These are phyloP conservation scores for Scytalidium sp. DNA, from an alignment of 2,329 filamentous ascomycete genomes.

Conservation along the genomic window DNA sequence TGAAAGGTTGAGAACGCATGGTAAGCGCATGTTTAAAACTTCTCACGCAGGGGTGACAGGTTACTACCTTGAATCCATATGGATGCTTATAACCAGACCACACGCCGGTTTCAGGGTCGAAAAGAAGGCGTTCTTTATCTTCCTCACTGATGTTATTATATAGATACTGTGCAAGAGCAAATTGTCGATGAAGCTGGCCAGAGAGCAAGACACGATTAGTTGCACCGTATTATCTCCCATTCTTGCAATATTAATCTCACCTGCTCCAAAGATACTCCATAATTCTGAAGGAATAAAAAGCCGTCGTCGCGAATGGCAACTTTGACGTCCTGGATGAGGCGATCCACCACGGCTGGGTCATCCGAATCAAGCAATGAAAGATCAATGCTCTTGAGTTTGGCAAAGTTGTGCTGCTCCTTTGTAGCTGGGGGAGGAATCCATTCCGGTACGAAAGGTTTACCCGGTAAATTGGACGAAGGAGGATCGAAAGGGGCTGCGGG, in stretches of 20 bases:
- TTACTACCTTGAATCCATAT: constrained; percentile 40
- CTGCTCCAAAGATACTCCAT: constrained; percentile 40
- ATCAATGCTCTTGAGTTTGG: constrained; percentile 37
- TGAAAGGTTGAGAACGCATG: constrained; percentile 11
- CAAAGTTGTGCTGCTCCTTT: constrained; percentile 40
- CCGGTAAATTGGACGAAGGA: constrained; percentile 33
- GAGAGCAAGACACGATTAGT: too few relatives aligned
- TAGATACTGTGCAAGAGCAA: constrained; percentile 47
- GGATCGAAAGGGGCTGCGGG: constrained; percentile 38
- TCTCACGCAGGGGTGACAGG: constrained; percentile 1
- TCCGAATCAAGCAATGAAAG: constrained; percentile 40
- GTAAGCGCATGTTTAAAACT: neutral
- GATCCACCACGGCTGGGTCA: constrained; percentile 38
- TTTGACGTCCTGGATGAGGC: constrained; percentile 40
- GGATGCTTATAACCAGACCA: constrained; percentile 50
- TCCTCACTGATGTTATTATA: constrained; percentile 47
- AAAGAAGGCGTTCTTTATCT: constrained; percentile 46
- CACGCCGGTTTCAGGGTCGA: constrained; percentile 40
- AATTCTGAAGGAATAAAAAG: constrained; percentile 47
- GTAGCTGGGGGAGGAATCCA: constrained; percentile 44
- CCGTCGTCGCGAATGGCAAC: constrained; percentile 40
- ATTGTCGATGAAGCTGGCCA: constrained; percentile 49
- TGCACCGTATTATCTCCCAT: neutral
- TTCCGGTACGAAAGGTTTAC: constrained; percentile 39
- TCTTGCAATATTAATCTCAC: constrained; percentile 12